phyloP scores from a whole-genome alignment of 164 flowering plant genomes.

The Aristolochia fimbriata region DNA sequence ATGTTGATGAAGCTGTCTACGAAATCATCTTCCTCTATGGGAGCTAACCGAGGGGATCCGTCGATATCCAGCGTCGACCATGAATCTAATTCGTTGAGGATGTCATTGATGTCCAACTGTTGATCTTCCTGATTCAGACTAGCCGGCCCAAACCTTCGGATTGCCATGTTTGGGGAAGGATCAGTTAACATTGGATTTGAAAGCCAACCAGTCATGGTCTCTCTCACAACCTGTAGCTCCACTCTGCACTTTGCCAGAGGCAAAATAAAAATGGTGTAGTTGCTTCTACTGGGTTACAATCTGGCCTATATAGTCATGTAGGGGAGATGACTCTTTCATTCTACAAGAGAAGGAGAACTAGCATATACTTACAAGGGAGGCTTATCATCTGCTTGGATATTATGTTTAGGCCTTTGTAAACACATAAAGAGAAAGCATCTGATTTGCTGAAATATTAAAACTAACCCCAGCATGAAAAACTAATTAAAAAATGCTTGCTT shows the following conservation, averaged over 20 bases:
- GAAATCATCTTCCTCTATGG: slow-evolving; percentile 31
- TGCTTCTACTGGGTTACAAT: too few species aligned
- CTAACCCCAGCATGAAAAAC: not conserved
- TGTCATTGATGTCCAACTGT: slow-evolving; percentile 18
- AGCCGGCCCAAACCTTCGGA: slow-evolving; percentile 41
- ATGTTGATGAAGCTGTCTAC: slow-evolving; percentile 47
- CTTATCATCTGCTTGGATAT: too few species aligned
- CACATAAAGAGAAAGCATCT: slow-evolving; percentile 1
- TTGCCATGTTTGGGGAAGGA: slow-evolving; percentile 34
- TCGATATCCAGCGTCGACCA: slow-evolving; percentile 15
- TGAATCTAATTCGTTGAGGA: slow-evolving; percentile 13
- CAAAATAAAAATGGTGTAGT: not conserved
- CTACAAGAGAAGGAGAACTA: not conserved
- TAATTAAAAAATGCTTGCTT: not conserved
- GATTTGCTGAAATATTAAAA: not conserved
- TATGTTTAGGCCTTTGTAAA: not conserved
- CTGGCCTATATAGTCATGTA: not conserved
- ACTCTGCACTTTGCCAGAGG: not conserved
- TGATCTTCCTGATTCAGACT: slow-evolving; percentile 31
- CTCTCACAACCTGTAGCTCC: not conserved
- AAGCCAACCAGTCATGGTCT: slow-evolving; percentile 23
- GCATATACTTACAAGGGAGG: not conserved
- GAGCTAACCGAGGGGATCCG: slow-evolving; percentile 9
- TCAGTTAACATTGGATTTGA: slow-evolving; percentile 19
- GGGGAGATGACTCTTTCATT: not conserved